A percentile compares a stretch with the other conserved stretches of the same genome.
phyloP scores from a whole-genome alignment of 805 yeast species.

The Ascoidea asiatica region DNA sequence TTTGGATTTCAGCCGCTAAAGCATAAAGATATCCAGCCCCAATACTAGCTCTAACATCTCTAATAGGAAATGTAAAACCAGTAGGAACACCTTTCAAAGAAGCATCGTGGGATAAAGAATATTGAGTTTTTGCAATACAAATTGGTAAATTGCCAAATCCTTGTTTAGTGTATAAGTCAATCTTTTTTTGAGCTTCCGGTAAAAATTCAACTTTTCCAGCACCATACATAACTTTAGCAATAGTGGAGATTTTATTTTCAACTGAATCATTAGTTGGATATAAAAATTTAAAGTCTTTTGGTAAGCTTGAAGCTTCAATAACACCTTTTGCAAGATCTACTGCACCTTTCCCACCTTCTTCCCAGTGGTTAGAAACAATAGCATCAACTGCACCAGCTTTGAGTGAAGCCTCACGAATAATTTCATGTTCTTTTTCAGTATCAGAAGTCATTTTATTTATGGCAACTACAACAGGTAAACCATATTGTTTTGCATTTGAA shows the following conservation, averaged over 20 bases:
- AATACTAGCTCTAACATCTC: constrained; percentile 64
- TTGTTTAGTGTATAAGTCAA: constrained; percentile 53
- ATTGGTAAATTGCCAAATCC: constrained; percentile 71
- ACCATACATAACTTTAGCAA: constrained; percentile 69
- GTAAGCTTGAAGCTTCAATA: constrained; percentile 24
- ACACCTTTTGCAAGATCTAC: constrained; percentile 61
- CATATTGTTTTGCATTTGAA: constrained; percentile 54
- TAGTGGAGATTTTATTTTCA: constrained; percentile 52
- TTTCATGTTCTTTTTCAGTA: constrained; percentile 51
- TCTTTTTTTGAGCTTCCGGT: constrained; percentile 56
- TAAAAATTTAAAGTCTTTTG: constrained; percentile 43
- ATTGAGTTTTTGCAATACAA: constrained; percentile 79
- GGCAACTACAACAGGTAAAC: constrained; percentile 73
- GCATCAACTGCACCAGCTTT: constrained; percentile 75
- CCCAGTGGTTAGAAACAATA: constrained; percentile 77
- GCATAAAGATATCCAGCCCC: constrained; percentile 85
- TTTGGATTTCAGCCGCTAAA: constrained; percentile 74
- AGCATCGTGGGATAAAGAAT: constrained; percentile 75
- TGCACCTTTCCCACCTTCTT: constrained; percentile 76
- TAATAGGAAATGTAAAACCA: constrained; percentile 66
- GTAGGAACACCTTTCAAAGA: constrained; percentile 73
- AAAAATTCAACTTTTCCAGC: constrained; percentile 59
- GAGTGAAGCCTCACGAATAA: constrained; percentile 52
- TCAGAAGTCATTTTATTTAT: constrained; percentile 70
- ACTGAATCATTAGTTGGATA: constrained; percentile 51